Base-by-base conservation (phyloP, 2,329 filamentous ascomycete species). In the Verticillium isaacii region DNA sequence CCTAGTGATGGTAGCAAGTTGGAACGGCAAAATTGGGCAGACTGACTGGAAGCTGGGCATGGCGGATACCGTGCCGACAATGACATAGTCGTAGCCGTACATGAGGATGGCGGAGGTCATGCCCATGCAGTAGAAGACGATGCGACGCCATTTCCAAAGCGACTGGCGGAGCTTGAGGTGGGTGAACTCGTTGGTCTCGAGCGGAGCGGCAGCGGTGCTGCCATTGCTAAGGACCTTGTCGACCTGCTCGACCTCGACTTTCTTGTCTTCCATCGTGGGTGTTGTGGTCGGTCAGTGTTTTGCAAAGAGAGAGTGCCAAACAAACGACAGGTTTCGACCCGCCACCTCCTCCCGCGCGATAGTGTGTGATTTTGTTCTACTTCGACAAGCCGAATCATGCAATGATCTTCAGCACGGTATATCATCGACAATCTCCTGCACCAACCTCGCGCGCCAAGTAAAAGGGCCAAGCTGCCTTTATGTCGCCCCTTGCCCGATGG, bases 1-100 rank as follows among this genome's bases (percentile, higher is more conserved):
- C 5, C 19, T 17, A 19, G n/a, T 64, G 57, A 62, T 60, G 32
- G 39, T 19, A 7, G 17, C 15, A 2, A 19, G 32, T 29, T 37
- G 32, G 36, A 15, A n/a, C 19, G 11, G 15, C 17, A 23, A n/a
- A 19, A 45, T 25, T 9, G 12, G 17, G 37, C 32, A 9, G 9
- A 57, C 65, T 19, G 59, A 70, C 70, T 70, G 70, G 58, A 72
- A 72, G 54, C 65, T 66, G 9, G 70, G 70, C 66, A 72, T 69
- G 52, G 69, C 70, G 5, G 72, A 72, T 3, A 70, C 66, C 17
- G 70, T 75, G 14, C 71, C 74, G 39, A 72, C 66, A 54, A 71
- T 69, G 52, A 69, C 69, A 61, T 68, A 68, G 63, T 72, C 70
- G 56, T 70, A 71, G 36, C 70, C 70, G 56, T 68, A 71, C 60